Evolutionary conservation across 2,329 filamentous ascomycete species (phyloP), one percentile per base, ranked within the genome.

Genomic region (Xylaria sp.): DNA sequence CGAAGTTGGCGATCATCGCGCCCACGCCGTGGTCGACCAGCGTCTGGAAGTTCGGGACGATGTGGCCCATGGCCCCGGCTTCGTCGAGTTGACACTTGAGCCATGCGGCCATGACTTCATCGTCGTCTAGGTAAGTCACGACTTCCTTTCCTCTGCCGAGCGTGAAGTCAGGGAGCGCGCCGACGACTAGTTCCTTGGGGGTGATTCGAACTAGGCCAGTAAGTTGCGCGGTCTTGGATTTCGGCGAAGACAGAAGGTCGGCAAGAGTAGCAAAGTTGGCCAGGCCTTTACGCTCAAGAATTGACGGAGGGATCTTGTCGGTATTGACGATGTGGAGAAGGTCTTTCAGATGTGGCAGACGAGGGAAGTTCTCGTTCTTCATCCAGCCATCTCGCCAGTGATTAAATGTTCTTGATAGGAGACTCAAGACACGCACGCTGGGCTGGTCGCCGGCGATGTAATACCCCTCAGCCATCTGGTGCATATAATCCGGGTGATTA

Each of bases 371-470:
- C 8, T 57, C 60, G 15, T 28, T 57, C 42, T 62, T 65, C 60
- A 65, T 65, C 63, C 60, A 65, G 14, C 63, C 63, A n/a, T 65
- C 60, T 45, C 63, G 60, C 63, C 60, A 65, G 49, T 65, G 63
- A 19, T 65, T 65, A 14, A 65, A 65, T 8, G 60, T 50, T 25
- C 56, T 60, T 14, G 63, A 65, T 12, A 65, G 42, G 11, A 65
- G 60, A 9, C 60, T 65, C 35, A 65, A 28, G 31, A 63, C 51
- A 11, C 63, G 63, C 4, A 63, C 56, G 19, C 60, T 63, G 3
- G 60, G 63, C 42, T 63, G 54, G n/a, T 63, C 63, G 4, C 49
- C 52, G 7, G 57, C 42, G 15, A 37, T 8, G 19, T 65, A 65
- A n/a, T 60, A 37, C 2, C 56, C 56, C 28, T 65, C 63, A 4